Evolutionary conservation across 257 asterid species (phyloP), one percentile per base, ranked within the genome.

Genomic region (Prunella vulgaris): DNA sequence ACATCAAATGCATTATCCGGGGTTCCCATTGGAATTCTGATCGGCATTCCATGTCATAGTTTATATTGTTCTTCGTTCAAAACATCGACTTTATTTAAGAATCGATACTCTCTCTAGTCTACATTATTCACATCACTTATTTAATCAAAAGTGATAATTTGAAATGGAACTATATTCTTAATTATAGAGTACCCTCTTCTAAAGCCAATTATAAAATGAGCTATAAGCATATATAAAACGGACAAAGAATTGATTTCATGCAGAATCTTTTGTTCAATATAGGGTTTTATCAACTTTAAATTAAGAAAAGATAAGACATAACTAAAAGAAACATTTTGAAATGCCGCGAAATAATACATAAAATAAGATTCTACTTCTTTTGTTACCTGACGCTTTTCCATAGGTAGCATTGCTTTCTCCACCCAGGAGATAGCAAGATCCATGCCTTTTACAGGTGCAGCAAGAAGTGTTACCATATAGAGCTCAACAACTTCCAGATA

Each of bases 361-460:
- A 32, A 21, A 44, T 3, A 60, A 56, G 33, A 48, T 46, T 5
- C 6, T n/a, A 5, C 6, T 52, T 21, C n/a, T 62, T 24, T 25
- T 64, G 52, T 77, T 83, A 90, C 98, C 96, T 93, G 97, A 68
- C 82, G 85, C 73, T 84, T 87, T 72, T 84, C 93, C 80, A 66
- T 68, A 25, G 97, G 96, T 53, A 93, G 62, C 79, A 74, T 38
- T 44, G 91, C 86, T 66, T 87, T 86, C 78, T 89, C 96, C 62
- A 87, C 86, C 99, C 97, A 90, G 44, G 87, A 84, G 60, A 89
- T 78, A 48, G 99, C 96, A 77, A 66, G 80, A 83, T 87, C 87
- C 2, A 68, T 75, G 71, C 89, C 84, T 56, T 78, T 82, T 37
- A 64, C 63, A 66, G 82, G 61, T 59, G 54, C 77, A 65, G 79